Conservation (phyloP, 345 rosid genomes). For the Abelmoschus esculentus region DNA sequence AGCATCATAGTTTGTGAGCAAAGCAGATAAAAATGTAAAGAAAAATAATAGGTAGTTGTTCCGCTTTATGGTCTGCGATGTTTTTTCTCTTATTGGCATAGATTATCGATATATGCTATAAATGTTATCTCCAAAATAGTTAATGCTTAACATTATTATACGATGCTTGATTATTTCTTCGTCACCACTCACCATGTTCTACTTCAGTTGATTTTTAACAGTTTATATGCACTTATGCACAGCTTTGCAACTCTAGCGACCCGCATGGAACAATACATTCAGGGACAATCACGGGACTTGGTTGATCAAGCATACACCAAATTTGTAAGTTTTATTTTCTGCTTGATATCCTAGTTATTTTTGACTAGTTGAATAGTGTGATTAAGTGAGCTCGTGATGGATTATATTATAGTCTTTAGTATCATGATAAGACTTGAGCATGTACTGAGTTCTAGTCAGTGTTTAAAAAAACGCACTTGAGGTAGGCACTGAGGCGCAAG, state of each 20-base stretch:
- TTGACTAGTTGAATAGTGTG: neutral
- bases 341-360: neutral
- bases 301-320: conserved; percentile 97
- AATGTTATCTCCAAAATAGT: too few relatives aligned
- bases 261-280: conserved; percentile 98
- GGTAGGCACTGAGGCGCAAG: too few relatives aligned
- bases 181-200: neutral
- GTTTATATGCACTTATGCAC: conserved; percentile 8
- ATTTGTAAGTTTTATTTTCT: conserved; percentile 53
- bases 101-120: too few relatives aligned
- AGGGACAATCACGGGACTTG: conserved; percentile 46
- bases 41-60: too few relatives aligned
- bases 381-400: neutral
- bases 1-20: neutral
- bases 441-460: too few relatives aligned
- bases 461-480: too few relatives aligned
- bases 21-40: neutral
- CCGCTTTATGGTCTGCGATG: too few relatives aligned
- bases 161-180: neutral
- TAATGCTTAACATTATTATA: neutral
- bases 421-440: too few relatives aligned
- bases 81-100: too few relatives aligned
- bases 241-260: conserved; percentile 98
- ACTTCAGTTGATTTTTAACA: conserved; percentile 3
- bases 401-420: neutral